Conservation (phyloP, 176 grass and related monocot species). For the Zoysia japonica region DNA sequence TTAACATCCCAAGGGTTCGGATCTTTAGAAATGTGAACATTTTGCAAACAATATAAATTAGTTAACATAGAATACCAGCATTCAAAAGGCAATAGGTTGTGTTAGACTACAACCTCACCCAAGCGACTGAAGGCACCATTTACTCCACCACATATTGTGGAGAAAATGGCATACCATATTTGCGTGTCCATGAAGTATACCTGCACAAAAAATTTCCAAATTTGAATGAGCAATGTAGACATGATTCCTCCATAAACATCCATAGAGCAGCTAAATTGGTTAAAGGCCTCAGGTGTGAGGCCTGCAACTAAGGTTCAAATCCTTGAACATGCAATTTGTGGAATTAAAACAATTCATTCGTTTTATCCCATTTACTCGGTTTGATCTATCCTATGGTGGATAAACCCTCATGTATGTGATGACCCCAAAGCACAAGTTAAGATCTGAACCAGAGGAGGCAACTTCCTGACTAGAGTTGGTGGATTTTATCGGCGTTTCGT, state of each 20-base stretch:
- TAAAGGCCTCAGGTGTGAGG: no score
- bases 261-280: no score
- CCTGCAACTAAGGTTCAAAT: no score
- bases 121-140: constrained; percentile 89
- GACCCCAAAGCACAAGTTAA: no score
- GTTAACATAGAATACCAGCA: constrained; percentile 22
- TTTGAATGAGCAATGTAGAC: constrained; percentile 26
- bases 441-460: no score
- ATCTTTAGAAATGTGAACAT: constrained; percentile 64
- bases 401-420: no score
- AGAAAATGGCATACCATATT: constrained; percentile 99
- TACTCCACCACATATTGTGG: constrained; percentile 87
- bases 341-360: no score
- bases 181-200: constrained; percentile 99
- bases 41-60: constrained; percentile 22
- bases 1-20: constrained; percentile 88
- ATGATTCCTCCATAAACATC: not conserved
- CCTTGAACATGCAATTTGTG: no score
- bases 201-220: constrained; percentile 31
- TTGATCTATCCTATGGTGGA: no score
- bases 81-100: constrained; percentile 16
- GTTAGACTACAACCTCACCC: constrained; percentile 76
- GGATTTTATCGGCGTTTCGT: no score
- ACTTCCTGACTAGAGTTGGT: no score
- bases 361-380: no score